Evolutionary conservation across 495 filamentous ascomycete species (phyloP).

Genomic region (Evansstolkia leycettana): DNA sequence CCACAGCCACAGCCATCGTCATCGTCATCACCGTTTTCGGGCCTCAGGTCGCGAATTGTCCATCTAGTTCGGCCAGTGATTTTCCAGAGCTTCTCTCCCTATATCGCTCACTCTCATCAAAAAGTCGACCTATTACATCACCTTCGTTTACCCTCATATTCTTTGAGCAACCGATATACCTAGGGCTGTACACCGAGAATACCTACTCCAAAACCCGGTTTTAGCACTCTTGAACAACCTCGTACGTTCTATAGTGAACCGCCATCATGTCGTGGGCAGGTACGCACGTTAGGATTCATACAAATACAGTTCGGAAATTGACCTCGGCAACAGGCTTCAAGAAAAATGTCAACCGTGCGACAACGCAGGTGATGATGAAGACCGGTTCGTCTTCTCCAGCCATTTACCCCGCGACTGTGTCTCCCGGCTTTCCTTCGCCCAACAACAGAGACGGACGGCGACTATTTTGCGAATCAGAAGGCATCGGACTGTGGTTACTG

Average conservation of each 20-base stretch:
- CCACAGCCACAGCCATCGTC: too few species aligned
- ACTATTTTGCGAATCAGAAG: background rate
- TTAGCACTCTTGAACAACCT: slow-evolving; percentile 14
- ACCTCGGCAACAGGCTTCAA: slow-evolving; percentile 62
- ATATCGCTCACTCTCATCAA: too few species aligned
- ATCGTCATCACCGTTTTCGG: too few species aligned
- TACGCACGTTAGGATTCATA: slow-evolving; percentile 16
- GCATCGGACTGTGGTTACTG: too few species aligned
- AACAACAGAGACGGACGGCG: slow-evolving; percentile 1
- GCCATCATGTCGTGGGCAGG: slow-evolving; percentile 55
- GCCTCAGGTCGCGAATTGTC: too few species aligned
- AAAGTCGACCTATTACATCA: too few species aligned
- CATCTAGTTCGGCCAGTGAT: too few species aligned
- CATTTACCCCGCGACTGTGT: too few species aligned
- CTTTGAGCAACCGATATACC: too few species aligned
- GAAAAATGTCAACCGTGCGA: slow-evolving; percentile 96
- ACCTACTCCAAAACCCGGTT: background rate
- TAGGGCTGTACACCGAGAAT: too few species aligned
- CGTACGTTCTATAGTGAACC: slow-evolving; percentile 1
- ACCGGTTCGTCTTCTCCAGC: slow-evolving; percentile 44
- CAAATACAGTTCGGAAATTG: background rate
- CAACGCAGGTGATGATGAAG: slow-evolving; percentile 99
- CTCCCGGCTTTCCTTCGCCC: slow-evolving; percentile 6
- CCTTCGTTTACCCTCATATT: too few species aligned
- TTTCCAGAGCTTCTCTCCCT: too few species aligned